Percentiles rank a stretch among this genome's conserved stretches.
Evolutionary conservation across 1,284 basidiomycete genomes (phyloP).

Genomic region (Trametes sp.): DNA sequence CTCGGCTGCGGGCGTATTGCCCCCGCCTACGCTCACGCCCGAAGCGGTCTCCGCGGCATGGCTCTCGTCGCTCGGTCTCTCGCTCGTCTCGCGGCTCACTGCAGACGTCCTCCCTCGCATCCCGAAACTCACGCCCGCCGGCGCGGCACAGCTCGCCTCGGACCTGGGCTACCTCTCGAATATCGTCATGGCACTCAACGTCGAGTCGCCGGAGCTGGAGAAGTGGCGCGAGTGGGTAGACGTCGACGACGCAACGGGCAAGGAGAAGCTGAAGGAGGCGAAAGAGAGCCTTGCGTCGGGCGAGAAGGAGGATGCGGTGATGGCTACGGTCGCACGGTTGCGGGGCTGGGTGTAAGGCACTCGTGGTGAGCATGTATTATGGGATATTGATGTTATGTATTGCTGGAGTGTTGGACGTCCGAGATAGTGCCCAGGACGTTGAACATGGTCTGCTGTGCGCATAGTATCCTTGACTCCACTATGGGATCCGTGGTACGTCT

Average conservation of each 20-base stretch:
- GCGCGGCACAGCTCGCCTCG: conserved; percentile 85
- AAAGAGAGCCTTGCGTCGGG: conserved; percentile 17
- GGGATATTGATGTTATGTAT: background rate
- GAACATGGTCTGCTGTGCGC: no score
- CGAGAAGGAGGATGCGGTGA: conserved; percentile 28
- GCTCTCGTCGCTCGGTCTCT: conserved; percentile 88
- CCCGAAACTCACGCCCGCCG: conserved; percentile 63
- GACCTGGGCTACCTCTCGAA: conserved; percentile 92
- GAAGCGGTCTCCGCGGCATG: conserved; percentile 88
- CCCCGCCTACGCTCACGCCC: conserved; percentile 53
- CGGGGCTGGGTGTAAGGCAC: conserved; percentile 27
- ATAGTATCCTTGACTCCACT: no score
- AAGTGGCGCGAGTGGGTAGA: conserved; percentile 75
- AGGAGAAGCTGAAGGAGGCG: conserved; percentile 45
- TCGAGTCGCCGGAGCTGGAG: conserved; percentile 79
- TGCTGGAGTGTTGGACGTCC: background rate
- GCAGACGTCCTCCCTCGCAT: conserved; percentile 70
- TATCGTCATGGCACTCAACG: conserved; percentile 90
- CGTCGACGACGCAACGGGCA: conserved; percentile 65
- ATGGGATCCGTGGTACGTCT: no score
- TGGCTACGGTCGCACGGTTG: conserved; percentile 26
- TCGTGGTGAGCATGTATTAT: background rate
- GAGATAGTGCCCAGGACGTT: no score
- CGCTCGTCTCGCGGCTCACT: conserved; percentile 79
- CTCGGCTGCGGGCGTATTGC: conserved; percentile 38